Conservation (phyloP, 2,329 filamentous ascomycete genomes). For the Pseudocercospora eumusae region DNA sequence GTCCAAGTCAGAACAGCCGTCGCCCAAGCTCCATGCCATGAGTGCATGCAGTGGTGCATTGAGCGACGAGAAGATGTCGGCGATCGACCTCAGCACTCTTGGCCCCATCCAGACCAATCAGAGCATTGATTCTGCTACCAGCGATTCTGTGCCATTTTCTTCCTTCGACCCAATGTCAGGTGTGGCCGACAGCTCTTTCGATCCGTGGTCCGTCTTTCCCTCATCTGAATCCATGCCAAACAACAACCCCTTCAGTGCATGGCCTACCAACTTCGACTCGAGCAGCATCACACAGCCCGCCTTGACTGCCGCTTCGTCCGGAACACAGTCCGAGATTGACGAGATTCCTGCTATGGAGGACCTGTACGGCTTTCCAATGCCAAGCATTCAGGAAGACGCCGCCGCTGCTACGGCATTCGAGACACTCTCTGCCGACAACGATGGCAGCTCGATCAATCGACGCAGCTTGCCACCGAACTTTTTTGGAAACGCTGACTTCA, state of each 20-base stretch:
- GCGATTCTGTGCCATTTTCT: conserved; percentile 28
- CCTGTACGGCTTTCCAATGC: conserved; percentile 35
- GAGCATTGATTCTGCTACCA: conserved; percentile 29
- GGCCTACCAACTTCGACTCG: conserved; percentile 33
- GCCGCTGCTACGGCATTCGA: conserved; percentile 23
- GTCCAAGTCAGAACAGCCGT: conserved; percentile 39
- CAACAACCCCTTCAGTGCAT: conserved; percentile 40
- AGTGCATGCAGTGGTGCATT: conserved; percentile 23
- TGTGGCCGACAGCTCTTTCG: conserved; percentile 33
- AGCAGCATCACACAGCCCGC: conserved; percentile 39
- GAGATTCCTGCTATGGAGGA: conserved; percentile 42
- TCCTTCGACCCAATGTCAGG: conserved; percentile 34
- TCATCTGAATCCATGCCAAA: conserved; percentile 37
- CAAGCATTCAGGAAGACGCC: conserved; percentile 37
- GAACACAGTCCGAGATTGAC: conserved; percentile 43
- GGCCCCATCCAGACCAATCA: conserved; percentile 31
- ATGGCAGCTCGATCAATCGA: conserved; percentile 30
- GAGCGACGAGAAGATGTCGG: conserved; percentile 25
- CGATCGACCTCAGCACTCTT: conserved; percentile 34
- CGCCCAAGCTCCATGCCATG: conserved; percentile 30
- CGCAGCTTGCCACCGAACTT: conserved; percentile 39
- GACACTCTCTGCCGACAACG: conserved; percentile 15
- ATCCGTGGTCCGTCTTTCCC: conserved; percentile 37
- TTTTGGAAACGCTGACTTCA: conserved; percentile 34
- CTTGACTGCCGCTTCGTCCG: conserved; percentile 42